Conservation (phyloP, 140 eudicot genomes). For the Ambrosia hybrid region DNA sequence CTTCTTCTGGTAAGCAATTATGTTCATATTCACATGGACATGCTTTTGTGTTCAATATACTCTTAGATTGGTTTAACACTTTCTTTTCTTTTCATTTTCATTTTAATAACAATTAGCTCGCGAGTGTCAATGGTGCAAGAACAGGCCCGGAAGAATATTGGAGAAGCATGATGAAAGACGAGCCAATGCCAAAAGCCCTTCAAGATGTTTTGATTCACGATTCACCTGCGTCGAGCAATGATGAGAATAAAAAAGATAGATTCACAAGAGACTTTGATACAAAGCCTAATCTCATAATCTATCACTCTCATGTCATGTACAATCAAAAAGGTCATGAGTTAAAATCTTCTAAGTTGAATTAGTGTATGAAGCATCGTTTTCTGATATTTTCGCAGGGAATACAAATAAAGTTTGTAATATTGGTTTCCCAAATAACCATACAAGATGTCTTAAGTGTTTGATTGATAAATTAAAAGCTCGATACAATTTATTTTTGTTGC, state of each 20-base stretch:
- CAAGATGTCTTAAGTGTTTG: constrained; percentile 1
- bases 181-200: constrained; percentile 53
- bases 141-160: constrained; percentile 50
- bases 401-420: background rate
- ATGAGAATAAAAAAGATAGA: constrained; percentile 9
- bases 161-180: constrained; percentile 49
- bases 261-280: constrained; percentile 45
- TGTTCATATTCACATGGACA: background rate
- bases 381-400: background rate
- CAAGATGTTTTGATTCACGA: constrained; percentile 23
- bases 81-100: background rate
- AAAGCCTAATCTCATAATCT: constrained; percentile 50
- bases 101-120: constrained; percentile 28
- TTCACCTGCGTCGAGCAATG: background rate
- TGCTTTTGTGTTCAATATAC: background rate
- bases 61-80: background rate
- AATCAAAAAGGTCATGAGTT: constrained; percentile 31
- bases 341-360: constrained; percentile 29
- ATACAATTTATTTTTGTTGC: too few species aligned
- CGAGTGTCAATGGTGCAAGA: constrained; percentile 39
- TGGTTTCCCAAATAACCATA: background rate
- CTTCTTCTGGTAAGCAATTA: constrained; percentile 38
- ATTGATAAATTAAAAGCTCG: too few species aligned
- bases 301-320: constrained; percentile 45
- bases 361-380: background rate